phyloP scores from a whole-genome alignment of 805 yeast genomes.

The Suhomyces vadensis region DNA sequence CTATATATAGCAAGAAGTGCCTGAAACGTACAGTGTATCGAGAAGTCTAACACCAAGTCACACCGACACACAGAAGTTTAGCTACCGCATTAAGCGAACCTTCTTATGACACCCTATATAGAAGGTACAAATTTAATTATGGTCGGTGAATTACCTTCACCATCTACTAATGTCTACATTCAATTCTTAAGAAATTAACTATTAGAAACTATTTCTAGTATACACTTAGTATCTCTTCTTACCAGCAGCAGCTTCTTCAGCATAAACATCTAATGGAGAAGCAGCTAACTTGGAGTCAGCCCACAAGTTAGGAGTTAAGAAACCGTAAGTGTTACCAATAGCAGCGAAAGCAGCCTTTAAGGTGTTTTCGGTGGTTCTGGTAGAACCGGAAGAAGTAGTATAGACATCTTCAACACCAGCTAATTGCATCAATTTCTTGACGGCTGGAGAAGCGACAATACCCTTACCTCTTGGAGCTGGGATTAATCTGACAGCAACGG shows the following conservation, averaged over 20 bases:
- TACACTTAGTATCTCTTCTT: constrained; percentile 71
- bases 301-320: constrained; percentile 99
- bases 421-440: constrained; percentile 96
- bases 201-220: constrained; percentile 5
- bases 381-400: constrained; percentile 98
- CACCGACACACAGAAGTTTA: too few species aligned
- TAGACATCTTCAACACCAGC: constrained; percentile 99
- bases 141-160: too few species aligned
- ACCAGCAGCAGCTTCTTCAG: constrained; percentile 67
- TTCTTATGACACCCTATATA: too few species aligned
- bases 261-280: constrained; percentile 94
- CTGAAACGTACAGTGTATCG: too few species aligned
- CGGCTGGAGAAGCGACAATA: constrained; percentile 99
- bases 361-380: constrained; percentile 99
- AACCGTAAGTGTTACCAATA: constrained; percentile 99
- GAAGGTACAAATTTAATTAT: too few species aligned
- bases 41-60: too few species aligned
- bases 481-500: constrained; percentile 96
- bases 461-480: constrained; percentile 99
- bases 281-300: constrained; percentile 76
- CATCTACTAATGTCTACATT: too few species aligned
- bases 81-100: too few species aligned
- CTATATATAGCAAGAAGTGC: too few species aligned
- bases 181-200: too few species aligned
- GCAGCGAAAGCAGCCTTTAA: constrained; percentile 99